phyloP scores from a whole-genome alignment of 352 stramenopile genomes.

The Globisporangium sylvaticum region DNA sequence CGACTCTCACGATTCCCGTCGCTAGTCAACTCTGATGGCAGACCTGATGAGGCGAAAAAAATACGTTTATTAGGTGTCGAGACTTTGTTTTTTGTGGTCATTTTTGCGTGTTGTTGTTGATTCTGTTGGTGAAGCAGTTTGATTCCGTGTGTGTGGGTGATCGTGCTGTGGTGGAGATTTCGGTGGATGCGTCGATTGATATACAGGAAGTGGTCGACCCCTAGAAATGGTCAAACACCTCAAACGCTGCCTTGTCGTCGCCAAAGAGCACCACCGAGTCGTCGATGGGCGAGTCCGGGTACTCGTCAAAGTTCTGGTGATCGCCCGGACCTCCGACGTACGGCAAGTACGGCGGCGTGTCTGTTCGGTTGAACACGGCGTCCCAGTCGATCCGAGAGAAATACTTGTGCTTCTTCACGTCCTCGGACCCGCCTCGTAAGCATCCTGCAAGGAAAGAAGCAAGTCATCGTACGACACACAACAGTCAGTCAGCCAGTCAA shows the following conservation, averaged over 20 bases:
- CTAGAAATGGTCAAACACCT: constrained; percentile 87
- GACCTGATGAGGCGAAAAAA: neutral
- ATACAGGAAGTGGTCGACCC: neutral
- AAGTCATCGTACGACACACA: no score
- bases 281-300: constrained; percentile 88
- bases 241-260: constrained; percentile 80
- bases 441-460: constrained; percentile 49
- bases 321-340: constrained; percentile 80
- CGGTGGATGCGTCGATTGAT: neutral
- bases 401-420: constrained; percentile 93
- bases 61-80: constrained; percentile 11
- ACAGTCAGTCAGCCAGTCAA: neutral
- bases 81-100: neutral
- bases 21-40: no score
- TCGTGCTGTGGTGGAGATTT: neutral
- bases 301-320: constrained; percentile 93
- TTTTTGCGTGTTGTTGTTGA: neutral
- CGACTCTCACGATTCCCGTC: no score
- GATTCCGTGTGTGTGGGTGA: neutral
- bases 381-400: constrained; percentile 87
- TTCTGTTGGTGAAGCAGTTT: neutral
- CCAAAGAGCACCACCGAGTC: constrained; percentile 79
- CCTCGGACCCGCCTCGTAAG: constrained; percentile 85
- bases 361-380: constrained; percentile 62
- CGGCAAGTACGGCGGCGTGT: constrained; percentile 82